Evolutionary conservation across 208 protist species (phyloP), one percentile per base, ranked within the genome.

Genomic region (Acanthamoeba castellanii): DNA sequence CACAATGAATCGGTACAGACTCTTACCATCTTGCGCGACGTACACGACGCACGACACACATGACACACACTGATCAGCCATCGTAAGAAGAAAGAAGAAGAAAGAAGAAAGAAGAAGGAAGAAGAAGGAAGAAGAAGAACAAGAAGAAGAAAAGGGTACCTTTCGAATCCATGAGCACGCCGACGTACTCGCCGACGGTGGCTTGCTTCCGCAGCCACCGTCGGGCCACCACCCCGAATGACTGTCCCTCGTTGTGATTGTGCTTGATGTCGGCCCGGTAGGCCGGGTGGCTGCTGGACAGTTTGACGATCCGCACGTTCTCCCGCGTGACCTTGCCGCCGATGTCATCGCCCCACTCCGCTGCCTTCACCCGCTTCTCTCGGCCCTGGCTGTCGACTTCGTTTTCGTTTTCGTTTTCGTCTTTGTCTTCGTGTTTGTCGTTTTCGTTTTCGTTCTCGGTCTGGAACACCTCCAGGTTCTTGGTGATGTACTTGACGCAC

Each of bases 401-500:
- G 47, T 4, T 14, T 22, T 61, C 55, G 55, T 2, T 14, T 5
- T 70, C 3, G 64, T n/a, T 27, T 13, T 5, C 27, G n/a, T 70
- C 64, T 9, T 70, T 11, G 27, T 66, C 18, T 27, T 66, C 59
- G 59, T 66, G 11, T 16, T 66, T 16, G 59, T 66, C 59, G 18
- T 66, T 16, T 3, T 27, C 22, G 59, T 16, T 25, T 16, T 66
- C 59, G 4, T 66, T 16, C 59, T 70, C 64, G 8, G 55, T 22
- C 55, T 25, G 55, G 55, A 61, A 61, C 20, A 4, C 55, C 55
- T 61, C 55, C 3, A 70, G 25, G 11, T 70, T 70, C n/a, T 11
- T 70, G 20, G 64, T 34, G 18, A 70, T 70, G 64, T 70, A 70
- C 64, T 70, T 70, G 64, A 70, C 13, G 64, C 64, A 70, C 64